A percentile compares a stretch with the other conserved stretches of the same genome.
Conservation (phyloP, 768 basidiomycete species). For the Tremella yokohamensis region DNA sequence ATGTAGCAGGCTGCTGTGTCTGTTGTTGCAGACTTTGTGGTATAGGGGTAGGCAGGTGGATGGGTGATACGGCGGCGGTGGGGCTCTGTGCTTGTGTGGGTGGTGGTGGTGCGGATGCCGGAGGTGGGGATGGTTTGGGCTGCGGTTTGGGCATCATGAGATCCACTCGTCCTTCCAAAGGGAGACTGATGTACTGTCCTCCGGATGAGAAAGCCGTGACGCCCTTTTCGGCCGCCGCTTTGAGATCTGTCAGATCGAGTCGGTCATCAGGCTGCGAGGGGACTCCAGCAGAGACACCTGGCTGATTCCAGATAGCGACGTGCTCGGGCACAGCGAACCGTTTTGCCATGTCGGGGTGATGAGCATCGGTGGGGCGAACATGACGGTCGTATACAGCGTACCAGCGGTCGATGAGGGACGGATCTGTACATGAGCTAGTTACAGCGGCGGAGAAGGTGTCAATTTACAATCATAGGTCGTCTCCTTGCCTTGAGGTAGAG, state of each 20-base stretch:
- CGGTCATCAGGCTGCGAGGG: conserved; percentile 46
- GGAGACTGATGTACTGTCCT: conserved; percentile 75
- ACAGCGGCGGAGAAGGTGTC: not conserved
- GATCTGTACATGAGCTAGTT: conserved; percentile 29
- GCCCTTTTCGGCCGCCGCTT: conserved; percentile 35
- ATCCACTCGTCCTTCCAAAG: conserved; percentile 82
- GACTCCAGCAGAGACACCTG: conserved; percentile 15
- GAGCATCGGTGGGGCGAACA: conserved; percentile 62
- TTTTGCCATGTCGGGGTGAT: conserved; percentile 32
- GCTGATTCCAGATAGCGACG: conserved; percentile 70
- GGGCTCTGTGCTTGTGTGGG: conserved; percentile 27
- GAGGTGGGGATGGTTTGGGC: conserved; percentile 12
- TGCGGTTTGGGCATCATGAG: conserved; percentile 63
- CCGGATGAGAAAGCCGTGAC: conserved; percentile 60
- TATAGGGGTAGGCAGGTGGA: conserved; percentile 25
- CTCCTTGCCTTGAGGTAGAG: conserved; percentile 28
- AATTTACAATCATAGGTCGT: conserved; percentile 47
- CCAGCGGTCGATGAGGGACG: conserved; percentile 82
- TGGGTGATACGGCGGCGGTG: conserved; percentile 55
- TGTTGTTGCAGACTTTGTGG: conserved; percentile 43
- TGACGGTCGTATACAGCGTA: conserved; percentile 83
- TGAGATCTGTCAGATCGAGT: conserved; percentile 65
- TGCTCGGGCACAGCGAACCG: conserved; percentile 66
- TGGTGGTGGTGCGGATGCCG: conserved; percentile 16
- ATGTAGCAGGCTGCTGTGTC: conserved; percentile 59